These are phyloP conservation scores for Wickerhamiella vanderwaltii DNA, from an alignment of 805 yeast genomes.

Conservation along the genomic window DNA sequence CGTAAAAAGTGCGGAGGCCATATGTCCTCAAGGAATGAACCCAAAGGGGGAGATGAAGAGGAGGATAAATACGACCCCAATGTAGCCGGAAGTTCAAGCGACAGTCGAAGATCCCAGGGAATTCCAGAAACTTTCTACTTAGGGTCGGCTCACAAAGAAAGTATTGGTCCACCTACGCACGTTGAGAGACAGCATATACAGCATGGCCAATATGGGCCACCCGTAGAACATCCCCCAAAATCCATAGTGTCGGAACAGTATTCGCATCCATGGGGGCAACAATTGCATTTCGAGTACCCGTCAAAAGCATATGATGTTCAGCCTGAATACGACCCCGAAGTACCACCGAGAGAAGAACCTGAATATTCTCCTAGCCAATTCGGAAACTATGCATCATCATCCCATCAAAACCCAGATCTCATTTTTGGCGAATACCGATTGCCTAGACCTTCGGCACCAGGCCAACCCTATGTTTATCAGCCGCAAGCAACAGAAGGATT, in stretches of 20 bases:
- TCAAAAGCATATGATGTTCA: constrained; percentile 3
- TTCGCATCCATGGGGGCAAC: constrained; percentile 2
- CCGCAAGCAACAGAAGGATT: too few relatives aligned
- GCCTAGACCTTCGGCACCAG: too few relatives aligned
- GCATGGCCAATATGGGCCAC: constrained; percentile 1
- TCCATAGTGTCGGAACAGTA: background rate
- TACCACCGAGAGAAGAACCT: background rate
- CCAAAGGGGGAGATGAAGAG: background rate
- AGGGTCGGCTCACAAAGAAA: background rate
- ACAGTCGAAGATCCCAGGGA: background rate
- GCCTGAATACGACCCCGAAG: constrained; percentile 4
- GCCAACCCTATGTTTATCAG: too few relatives aligned
- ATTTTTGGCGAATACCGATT: too few relatives aligned
- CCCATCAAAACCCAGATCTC: too few relatives aligned
- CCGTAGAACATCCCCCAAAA: background rate
- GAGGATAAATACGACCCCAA: background rate
- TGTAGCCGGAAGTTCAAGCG: background rate
- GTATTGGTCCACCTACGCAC: background rate
- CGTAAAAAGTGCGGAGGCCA: background rate
- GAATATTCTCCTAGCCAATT: too few relatives aligned
- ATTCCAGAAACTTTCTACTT: background rate
- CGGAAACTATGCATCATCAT: too few relatives aligned
- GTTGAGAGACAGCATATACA: background rate
- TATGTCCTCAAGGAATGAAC: constrained; percentile 5
- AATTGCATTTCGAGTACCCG: background rate